Evolutionary conservation across 2,329 filamentous ascomycete species (phyloP).

Genomic region (Aspergillus ochraceus): DNA sequence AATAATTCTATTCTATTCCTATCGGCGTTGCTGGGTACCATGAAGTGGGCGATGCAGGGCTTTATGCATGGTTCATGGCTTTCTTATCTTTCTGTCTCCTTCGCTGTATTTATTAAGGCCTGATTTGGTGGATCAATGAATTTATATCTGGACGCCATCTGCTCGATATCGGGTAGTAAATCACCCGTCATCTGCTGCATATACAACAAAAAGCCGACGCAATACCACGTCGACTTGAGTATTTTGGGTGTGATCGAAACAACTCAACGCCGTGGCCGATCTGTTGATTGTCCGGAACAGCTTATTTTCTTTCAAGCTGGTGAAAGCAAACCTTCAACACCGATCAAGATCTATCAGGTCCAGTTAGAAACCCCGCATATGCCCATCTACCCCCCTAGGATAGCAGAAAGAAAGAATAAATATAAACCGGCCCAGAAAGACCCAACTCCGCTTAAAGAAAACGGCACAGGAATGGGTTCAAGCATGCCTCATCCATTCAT

Average conservation of each 20-base stretch:
- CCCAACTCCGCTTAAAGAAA: background rate
- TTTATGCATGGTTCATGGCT: conserved; percentile 14
- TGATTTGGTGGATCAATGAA: background rate
- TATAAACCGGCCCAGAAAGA: background rate
- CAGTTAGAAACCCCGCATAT: background rate
- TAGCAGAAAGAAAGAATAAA: background rate
- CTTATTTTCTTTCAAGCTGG: background rate
- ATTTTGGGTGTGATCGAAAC: background rate
- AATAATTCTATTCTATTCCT: conserved; percentile 10
- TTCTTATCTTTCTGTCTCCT: background rate
- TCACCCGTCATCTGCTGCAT: conserved; percentile 1
- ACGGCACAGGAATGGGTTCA: background rate
- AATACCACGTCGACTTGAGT: background rate
- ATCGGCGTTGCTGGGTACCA: conserved; percentile 22
- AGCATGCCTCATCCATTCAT: no score
- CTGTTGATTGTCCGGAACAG: background rate
- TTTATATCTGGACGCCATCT: conserved; percentile 3
- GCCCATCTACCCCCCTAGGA: background rate
- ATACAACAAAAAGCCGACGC: conserved; percentile 2
- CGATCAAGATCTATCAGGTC: background rate
- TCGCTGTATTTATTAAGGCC: conserved; percentile 13
- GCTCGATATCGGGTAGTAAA: conserved; percentile 2
- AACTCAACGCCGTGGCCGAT: background rate
- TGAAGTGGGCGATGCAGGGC: conserved; percentile 16
- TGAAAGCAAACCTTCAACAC: conserved; percentile 1